phyloP scores from a whole-genome alignment of 2,329 filamentous ascomycete genomes.

The Alternaria consortialis region DNA sequence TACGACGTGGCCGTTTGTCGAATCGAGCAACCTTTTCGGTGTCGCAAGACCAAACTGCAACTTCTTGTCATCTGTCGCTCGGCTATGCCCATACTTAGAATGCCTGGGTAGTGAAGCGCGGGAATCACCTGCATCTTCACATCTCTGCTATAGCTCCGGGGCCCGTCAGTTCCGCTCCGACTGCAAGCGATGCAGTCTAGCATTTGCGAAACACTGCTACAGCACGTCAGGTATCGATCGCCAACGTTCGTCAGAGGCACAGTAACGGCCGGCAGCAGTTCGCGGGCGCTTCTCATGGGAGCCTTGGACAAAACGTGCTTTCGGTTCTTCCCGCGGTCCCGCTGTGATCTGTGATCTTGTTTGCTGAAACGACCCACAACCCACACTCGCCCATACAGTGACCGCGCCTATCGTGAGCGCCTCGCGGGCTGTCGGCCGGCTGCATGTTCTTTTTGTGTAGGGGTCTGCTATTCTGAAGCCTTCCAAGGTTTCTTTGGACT shows the following conservation, averaged over 20 bases:
- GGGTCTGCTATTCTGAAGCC: slow-evolving; percentile 13
- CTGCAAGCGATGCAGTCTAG: slow-evolving; percentile 3
- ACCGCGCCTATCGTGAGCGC: slow-evolving; percentile 28
- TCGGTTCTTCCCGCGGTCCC: slow-evolving; percentile 24
- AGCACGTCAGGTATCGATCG: slow-evolving; percentile 2
- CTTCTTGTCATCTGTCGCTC: slow-evolving; percentile 11
- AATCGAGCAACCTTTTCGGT: slow-evolving; percentile 1
- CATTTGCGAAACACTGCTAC: slow-evolving; percentile 4
- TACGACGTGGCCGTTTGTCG: slow-evolving; percentile 12
- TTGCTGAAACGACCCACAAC: slow-evolving; percentile 24
- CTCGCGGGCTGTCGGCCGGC: slow-evolving; percentile 19
- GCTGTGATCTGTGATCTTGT: slow-evolving; percentile 13
- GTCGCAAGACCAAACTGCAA: slow-evolving; percentile 5
- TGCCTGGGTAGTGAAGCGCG: slow-evolving; percentile 15
- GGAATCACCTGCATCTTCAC: slow-evolving; percentile 4
- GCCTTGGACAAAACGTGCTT: slow-evolving; percentile 22
- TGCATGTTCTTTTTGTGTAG: slow-evolving; percentile 10
- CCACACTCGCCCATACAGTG: slow-evolving; percentile 21
- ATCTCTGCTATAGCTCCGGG: slow-evolving; percentile 12
- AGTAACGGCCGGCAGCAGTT: slow-evolving; percentile 21
- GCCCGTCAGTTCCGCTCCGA: slow-evolving; percentile 3
- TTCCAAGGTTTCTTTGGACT: not conserved
- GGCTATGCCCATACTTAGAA: slow-evolving; percentile 29
- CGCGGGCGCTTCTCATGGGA: slow-evolving; percentile 28
- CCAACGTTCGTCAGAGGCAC: slow-evolving; percentile 15